These are phyloP conservation scores for Penicillium rolfsii DNA, from an alignment of 2,329 filamentous ascomycete species.

Conservation along the genomic window DNA sequence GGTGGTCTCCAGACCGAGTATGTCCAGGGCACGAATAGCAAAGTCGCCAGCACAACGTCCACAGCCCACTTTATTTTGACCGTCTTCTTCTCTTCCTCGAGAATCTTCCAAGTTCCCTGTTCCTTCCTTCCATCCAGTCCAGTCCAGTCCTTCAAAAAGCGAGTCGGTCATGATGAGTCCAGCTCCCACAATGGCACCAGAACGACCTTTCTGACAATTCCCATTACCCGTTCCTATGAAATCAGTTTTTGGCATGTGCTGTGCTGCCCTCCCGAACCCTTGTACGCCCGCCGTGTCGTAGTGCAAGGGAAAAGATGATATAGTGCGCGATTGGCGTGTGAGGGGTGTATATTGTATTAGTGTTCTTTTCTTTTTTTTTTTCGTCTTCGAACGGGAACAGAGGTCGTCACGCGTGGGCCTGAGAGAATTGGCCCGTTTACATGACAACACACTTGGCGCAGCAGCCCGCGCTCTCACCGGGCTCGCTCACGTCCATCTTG, in stretches of 20 bases:
- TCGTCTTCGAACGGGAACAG: neutral
- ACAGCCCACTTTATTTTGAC: slow-evolving; percentile 21
- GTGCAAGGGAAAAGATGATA: slow-evolving; percentile 18
- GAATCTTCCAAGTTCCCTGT: slow-evolving; percentile 9
- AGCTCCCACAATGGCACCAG: neutral
- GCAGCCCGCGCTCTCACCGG: slow-evolving; percentile 65
- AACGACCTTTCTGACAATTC: neutral
- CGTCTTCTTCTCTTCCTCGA: slow-evolving; percentile 17
- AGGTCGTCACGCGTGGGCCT: slow-evolving; percentile 7
- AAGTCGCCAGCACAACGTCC: slow-evolving; percentile 28
- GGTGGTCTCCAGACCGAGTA: neutral
- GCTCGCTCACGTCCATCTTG: slow-evolving; percentile 75
- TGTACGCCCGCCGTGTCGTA: slow-evolving; percentile 24
- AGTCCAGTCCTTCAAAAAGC: neutral
- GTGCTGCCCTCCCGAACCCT: slow-evolving; percentile 5
- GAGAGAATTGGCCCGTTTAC: slow-evolving; percentile 42
- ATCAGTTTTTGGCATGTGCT: slow-evolving; percentile 10
- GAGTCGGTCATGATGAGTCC: neutral
- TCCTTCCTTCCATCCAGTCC: neutral
- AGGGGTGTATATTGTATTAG: neutral
- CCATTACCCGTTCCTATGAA: slow-evolving; percentile 19
- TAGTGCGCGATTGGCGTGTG: neutral
- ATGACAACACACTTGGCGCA: slow-evolving; percentile 87
- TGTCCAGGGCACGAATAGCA: slow-evolving; percentile 19
- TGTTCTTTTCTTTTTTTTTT: slow-evolving; percentile 5